These are phyloP conservation scores for Pontederia paniculata DNA, from an alignment of 176 grass and related monocot species.

Conservation along the genomic window DNA sequence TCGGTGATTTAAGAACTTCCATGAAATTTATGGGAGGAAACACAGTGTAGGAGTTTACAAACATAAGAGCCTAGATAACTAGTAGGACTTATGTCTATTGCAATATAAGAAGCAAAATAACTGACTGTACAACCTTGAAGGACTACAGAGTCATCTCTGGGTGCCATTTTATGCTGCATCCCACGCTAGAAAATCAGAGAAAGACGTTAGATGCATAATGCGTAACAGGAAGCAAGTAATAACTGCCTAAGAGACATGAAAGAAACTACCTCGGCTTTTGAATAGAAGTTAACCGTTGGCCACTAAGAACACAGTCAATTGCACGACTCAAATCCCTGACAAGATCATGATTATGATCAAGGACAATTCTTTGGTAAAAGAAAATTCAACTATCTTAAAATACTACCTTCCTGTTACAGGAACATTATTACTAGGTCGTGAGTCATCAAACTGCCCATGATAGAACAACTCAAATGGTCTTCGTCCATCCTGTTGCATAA, in stretches of 20 bases:
- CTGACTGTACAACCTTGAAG: background rate
- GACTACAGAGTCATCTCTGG: conserved; percentile 22
- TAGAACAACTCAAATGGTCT: conserved; percentile 85
- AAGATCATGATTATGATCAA: conserved; percentile 2
- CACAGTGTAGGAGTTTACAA: too few relatives aligned
- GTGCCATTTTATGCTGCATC: conserved; percentile 98
- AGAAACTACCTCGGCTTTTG: conserved; percentile 50
- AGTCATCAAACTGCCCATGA: conserved; percentile 89
- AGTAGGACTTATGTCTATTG: too few relatives aligned
- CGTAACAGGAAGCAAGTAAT: background rate
- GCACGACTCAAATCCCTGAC: conserved; percentile 68
- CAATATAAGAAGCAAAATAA: background rate
- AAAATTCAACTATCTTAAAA: background rate
- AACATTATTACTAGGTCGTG: conserved; percentile 67
- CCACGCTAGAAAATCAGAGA: conserved; percentile 41
- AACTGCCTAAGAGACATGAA: background rate
- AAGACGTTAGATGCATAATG: background rate
- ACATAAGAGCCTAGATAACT: too few relatives aligned
- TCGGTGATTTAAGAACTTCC: too few relatives aligned
- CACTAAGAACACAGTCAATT: conserved; percentile 78
- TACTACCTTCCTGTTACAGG: conserved; percentile 69
- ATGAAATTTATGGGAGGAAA: too few relatives aligned
- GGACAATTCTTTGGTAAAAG: background rate
- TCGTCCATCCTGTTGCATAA: conserved; percentile 42
- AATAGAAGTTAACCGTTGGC: conserved; percentile 34